Evolutionary conservation across 805 yeast genomes (phyloP).

Genomic region (Metschnikowia proteae): DNA sequence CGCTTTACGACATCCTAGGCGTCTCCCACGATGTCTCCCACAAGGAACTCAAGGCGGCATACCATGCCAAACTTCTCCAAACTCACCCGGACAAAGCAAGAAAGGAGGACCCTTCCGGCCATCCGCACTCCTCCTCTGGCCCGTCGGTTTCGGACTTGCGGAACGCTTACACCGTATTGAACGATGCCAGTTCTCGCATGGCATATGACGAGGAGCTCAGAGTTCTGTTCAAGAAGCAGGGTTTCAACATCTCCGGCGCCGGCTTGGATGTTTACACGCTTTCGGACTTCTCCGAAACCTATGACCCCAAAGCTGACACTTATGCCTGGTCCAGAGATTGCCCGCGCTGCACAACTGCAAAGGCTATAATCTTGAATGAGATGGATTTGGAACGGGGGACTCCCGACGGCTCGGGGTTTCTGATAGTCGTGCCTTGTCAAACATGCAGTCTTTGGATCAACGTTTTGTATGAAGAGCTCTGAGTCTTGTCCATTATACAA

Average conservation of each 20-base stretch:
- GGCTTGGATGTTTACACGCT: slow-evolving; percentile 67
- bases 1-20: slow-evolving; percentile 58
- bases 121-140: neutral
- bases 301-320: slow-evolving; percentile 20
- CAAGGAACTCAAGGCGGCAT: slow-evolving; percentile 56
- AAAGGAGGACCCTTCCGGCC: neutral
- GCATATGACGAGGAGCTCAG: slow-evolving; percentile 51
- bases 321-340: slow-evolving; percentile 49
- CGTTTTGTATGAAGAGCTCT: slow-evolving; percentile 58
- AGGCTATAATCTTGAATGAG: slow-evolving; percentile 61
- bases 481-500: neutral
- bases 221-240: slow-evolving; percentile 31
- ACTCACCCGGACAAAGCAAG: slow-evolving; percentile 75
- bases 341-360: slow-evolving; percentile 56
- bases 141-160: slow-evolving; percentile 32
- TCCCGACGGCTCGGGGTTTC: slow-evolving; percentile 49
- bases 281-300: slow-evolving; percentile 53
- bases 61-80: slow-evolving; percentile 52
- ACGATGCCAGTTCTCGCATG: slow-evolving; percentile 35
- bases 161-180: slow-evolving; percentile 59
- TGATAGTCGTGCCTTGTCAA: slow-evolving; percentile 72
- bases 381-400: slow-evolving; percentile 54
- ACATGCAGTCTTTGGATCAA: slow-evolving; percentile 86
- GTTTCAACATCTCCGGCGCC: slow-evolving; percentile 49
- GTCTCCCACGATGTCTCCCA: slow-evolving; percentile 36